These are phyloP conservation scores for Podaxis rugospora DNA, from an alignment of 768 basidiomycete genomes.

Conservation along the genomic window DNA sequence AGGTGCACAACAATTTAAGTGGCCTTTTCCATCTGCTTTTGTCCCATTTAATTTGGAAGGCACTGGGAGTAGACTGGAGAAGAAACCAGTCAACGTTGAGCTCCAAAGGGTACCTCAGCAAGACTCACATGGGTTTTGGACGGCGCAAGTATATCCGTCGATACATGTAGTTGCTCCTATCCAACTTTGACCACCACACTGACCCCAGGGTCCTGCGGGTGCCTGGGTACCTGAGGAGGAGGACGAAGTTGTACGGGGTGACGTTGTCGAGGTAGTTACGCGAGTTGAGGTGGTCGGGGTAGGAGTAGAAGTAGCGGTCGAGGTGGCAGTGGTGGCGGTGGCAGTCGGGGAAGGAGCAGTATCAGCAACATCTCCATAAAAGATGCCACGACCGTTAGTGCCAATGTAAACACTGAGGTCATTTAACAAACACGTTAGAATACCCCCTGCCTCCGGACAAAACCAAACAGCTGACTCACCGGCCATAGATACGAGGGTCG, in stretches of 20 bases:
- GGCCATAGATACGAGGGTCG: constrained; percentile 50
- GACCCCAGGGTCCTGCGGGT: constrained; percentile 30
- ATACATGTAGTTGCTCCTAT: constrained; percentile 39
- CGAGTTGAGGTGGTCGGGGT: constrained; percentile 14
- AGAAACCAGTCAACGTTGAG: neutral
- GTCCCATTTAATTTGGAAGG: constrained; percentile 24
- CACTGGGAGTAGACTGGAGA: constrained; percentile 42
- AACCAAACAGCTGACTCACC: constrained; percentile 29
- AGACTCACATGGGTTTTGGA: constrained; percentile 36
- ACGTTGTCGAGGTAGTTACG: constrained; percentile 14
- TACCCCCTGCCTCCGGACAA: neutral
- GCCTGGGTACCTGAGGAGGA: constrained; percentile 19
- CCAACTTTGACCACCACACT: constrained; percentile 40
- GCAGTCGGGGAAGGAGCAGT: constrained; percentile 24
- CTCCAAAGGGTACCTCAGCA: neutral
- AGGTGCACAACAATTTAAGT: too few relatives aligned
- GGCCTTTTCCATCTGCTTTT: neutral
- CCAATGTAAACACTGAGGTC: constrained; percentile 51
- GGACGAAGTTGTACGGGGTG: constrained; percentile 16
- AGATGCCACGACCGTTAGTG: constrained; percentile 57
- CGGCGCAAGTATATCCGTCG: constrained; percentile 30
- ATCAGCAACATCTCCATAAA: constrained; percentile 40
- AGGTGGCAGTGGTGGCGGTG: constrained; percentile 20
- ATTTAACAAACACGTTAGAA: neutral
- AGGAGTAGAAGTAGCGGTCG: constrained; percentile 14